These are phyloP conservation scores for Coniophora puteana DNA, from an alignment of 1,284 basidiomycete species.

Conservation along the genomic window DNA sequence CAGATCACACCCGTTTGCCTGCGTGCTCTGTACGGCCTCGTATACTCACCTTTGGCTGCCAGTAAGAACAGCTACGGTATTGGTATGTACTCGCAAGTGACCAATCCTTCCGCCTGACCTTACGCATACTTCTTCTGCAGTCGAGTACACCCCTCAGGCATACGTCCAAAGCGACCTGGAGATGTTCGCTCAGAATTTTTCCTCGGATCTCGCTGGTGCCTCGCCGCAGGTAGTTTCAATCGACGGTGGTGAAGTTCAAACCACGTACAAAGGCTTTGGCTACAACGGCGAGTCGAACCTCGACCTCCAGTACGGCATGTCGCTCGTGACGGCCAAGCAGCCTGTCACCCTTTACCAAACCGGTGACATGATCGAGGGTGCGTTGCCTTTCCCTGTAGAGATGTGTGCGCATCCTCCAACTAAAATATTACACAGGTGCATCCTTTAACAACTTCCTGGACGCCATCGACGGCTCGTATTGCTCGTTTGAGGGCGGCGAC, in stretches of 20 bases:
- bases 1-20: conserved; percentile 44
- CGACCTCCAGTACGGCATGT: conserved; percentile 50
- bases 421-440: conserved; percentile 27
- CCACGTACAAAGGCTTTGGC: conserved; percentile 29
- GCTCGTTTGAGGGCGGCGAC: conserved; percentile 60
- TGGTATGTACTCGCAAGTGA: conserved; percentile 24
- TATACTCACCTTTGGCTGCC: conserved; percentile 35
- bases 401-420: background rate
- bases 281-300: conserved; percentile 54
- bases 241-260: conserved; percentile 43
- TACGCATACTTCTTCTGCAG: conserved; percentile 21
- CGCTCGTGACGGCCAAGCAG: conserved; percentile 36
- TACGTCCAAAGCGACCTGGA: conserved; percentile 42
- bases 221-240: conserved; percentile 34
- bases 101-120: conserved; percentile 3
- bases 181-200: conserved; percentile 37
- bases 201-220: conserved; percentile 29
- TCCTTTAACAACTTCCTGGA: conserved; percentile 46
- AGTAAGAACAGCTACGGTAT: conserved; percentile 48
- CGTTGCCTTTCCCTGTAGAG: conserved; percentile 5
- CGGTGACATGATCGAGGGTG: conserved; percentile 41
- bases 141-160: conserved; percentile 48
- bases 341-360: conserved; percentile 44
- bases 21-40: conserved; percentile 42
- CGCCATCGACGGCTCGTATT: conserved; percentile 48